phyloP scores from a whole-genome alignment of 768 basidiomycete genomes.

The Tricholoma flavovirens region DNA sequence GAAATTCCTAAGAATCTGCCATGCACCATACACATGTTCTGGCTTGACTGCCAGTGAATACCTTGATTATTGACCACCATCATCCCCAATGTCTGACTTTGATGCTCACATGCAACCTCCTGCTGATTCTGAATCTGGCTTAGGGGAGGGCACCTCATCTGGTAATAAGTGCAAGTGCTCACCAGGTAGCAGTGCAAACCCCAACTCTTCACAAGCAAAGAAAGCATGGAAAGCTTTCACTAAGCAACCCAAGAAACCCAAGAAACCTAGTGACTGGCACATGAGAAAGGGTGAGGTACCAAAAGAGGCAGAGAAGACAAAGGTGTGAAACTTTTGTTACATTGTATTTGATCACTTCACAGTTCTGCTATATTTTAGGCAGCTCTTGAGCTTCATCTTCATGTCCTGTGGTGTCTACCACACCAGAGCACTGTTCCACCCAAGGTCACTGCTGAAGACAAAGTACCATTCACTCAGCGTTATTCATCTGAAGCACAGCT shows the following conservation, averaged over 20 bases:
- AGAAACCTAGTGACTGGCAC: slow-evolving; percentile 10
- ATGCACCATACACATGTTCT: slow-evolving; percentile 3
- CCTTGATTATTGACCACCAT: not conserved
- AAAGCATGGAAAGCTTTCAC: not conserved
- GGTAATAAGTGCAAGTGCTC: not conserved
- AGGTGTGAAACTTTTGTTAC: slow-evolving; percentile 4
- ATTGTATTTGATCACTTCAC: not conserved
- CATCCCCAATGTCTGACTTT: not conserved
- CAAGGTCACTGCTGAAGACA: slow-evolving; percentile 3
- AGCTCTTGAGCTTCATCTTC: slow-evolving; percentile 8
- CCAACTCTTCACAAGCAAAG: not conserved
- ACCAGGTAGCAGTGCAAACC: not conserved
- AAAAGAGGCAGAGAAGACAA: slow-evolving; percentile 6
- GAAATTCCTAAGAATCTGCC: slow-evolving; percentile 1
- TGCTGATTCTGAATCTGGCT: too few relatives aligned
- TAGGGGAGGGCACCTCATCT: not conserved
- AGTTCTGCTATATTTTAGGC: not conserved
- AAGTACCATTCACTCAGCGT: not conserved
- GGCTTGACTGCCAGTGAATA: not conserved
- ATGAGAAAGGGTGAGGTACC: slow-evolving; percentile 6
- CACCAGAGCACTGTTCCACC: slow-evolving; percentile 10
- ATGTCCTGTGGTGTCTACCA: slow-evolving; percentile 10
- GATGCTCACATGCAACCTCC: too few relatives aligned
- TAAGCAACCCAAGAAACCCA: slow-evolving; percentile 6
- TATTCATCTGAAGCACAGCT: slow-evolving; percentile 5